A percentile compares a stretch with the other conserved stretches of the same genome.
These are phyloP conservation scores for Mucor racemosus DNA, from an alignment of 371 early-diverging fungal genomes.

Conservation along the genomic window DNA sequence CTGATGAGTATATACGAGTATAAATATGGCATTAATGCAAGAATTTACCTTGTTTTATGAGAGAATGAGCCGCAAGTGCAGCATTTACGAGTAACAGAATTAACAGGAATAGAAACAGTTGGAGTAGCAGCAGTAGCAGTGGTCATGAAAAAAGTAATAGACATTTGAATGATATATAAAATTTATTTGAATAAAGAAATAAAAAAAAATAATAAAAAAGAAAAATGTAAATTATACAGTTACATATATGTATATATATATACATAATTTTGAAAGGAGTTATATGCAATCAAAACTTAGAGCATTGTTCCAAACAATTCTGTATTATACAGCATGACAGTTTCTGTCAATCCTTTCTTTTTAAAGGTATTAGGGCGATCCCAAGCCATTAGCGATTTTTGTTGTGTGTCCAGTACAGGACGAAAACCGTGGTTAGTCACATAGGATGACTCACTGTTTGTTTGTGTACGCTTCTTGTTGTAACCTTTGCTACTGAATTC, in stretches of 20 bases:
- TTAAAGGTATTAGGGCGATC: conserved; percentile 7
- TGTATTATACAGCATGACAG: conserved; percentile 12
- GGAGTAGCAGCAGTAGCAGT: not conserved
- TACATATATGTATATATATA: not conserved
- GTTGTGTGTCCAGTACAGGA: conserved; percentile 15
- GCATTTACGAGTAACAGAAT: conserved; percentile 12
- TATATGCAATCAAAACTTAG: not conserved
- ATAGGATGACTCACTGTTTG: conserved; percentile 3
- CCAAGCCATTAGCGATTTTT: conserved; percentile 22
- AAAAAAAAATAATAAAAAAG: not conserved
- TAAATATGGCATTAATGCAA: not conserved
- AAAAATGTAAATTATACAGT: not conserved
- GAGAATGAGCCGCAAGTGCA: conserved; percentile 25
- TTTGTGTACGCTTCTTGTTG: not conserved
- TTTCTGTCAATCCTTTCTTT: conserved; percentile 16
- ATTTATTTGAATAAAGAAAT: not conserved
- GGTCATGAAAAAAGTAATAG: not conserved
- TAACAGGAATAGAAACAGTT: conserved; percentile 1
- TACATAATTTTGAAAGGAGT: not conserved
- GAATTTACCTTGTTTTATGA: conserved; percentile 23
- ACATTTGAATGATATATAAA: not conserved
- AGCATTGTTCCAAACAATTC: conserved; percentile 20
- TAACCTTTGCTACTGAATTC: not conserved
- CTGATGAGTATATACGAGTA: not conserved
- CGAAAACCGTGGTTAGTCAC: conserved; percentile 5